Evolutionary conservation across 1,139 yeast genomes (phyloP), one percentile per base, ranked within the genome.

Genomic region (Suhomyces bribrorum): DNA sequence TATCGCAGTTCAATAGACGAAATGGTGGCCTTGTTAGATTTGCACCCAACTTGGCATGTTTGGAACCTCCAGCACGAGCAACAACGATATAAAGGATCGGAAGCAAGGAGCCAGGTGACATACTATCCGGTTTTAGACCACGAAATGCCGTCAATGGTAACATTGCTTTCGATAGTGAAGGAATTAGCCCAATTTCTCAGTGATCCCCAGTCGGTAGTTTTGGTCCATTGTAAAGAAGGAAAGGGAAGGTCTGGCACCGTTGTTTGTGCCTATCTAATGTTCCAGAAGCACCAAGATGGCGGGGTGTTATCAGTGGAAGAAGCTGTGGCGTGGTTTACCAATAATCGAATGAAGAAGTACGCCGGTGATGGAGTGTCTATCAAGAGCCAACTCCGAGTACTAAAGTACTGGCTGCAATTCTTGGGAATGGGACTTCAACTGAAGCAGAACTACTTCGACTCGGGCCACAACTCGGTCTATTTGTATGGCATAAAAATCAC

Each of bases 211-310:
- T 20, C 44, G 2, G 81, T 81, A 1, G 94, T 86, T 0, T 75
- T 89, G 0, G 61, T 90, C 7, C 97, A 92, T 56, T 92, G 97
- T 56, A 83, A 86, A 52, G 89, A 88, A 43, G 97, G 97, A 0
- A 90, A 88, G 57, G 97, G 97, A 0, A 66, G 97, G 24, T 82
- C 95, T 0, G 97, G 97, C 0, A 77, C 90, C 0, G 62, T 87
- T 3, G 75, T 77, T 3, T 79, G 89, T 49, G 87, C 90, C 0
- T 85, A 81, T 52, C 58, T 90, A 43, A 80, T 89, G 75, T 60
- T 51, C 12, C 25, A 27, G 5, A 12, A 17, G 5, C 12, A 4
- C 11, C 11, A 13, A 6, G n/a, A 16, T 3, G 33, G 59, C 62
- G 54, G 3, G 45, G 62, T 37, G 27, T 15, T 35, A 38, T 9